Evolutionary conservation across 1,284 basidiomycete species (phyloP).

Genomic region (Irpex rosettiformis): DNA sequence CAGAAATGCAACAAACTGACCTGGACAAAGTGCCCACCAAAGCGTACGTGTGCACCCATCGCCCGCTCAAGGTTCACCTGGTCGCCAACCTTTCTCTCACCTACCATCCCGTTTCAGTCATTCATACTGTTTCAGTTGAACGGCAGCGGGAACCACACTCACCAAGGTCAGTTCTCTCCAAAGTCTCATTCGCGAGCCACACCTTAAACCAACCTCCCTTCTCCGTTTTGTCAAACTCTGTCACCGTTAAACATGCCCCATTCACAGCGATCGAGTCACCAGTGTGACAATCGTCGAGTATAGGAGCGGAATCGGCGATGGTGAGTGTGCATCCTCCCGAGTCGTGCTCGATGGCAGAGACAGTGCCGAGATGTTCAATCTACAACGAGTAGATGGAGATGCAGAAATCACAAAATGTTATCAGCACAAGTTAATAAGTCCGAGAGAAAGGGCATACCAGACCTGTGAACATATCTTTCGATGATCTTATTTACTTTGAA

Average conservation of each 20-base stretch:
- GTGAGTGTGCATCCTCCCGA: conserved; percentile 80
- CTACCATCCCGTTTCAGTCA: conserved; percentile 32
- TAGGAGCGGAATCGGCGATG: conserved; percentile 70
- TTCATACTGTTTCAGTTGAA: not conserved
- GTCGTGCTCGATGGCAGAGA: conserved; percentile 60
- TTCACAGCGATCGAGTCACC: conserved; percentile 93
- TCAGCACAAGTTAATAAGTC: too few species aligned
- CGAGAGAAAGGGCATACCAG: conserved; percentile 43
- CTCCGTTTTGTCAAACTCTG: conserved; percentile 64
- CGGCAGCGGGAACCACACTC: not conserved
- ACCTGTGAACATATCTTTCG: conserved; percentile 60
- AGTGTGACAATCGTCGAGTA: conserved; percentile 88
- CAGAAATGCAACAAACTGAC: conserved; percentile 33
- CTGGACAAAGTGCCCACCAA: conserved; percentile 98
- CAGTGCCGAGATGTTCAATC: conserved; percentile 82
- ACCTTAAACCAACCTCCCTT: conserved; percentile 85
- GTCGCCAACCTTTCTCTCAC: conserved; percentile 77
- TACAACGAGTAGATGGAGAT: conserved; percentile 25
- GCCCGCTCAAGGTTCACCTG: conserved; percentile 93
- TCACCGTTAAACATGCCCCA: conserved; percentile 87
- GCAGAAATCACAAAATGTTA: not conserved
- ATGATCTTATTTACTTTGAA: not conserved
- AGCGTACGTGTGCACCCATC: conserved; percentile 88
- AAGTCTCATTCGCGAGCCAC: conserved; percentile 94
- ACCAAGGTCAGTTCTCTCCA: conserved; percentile 91